Evolutionary conservation across 352 stramenopile genomes (phyloP), one percentile per base, ranked within the genome.

Genomic region (Phytopythium cucurbitacearum): DNA sequence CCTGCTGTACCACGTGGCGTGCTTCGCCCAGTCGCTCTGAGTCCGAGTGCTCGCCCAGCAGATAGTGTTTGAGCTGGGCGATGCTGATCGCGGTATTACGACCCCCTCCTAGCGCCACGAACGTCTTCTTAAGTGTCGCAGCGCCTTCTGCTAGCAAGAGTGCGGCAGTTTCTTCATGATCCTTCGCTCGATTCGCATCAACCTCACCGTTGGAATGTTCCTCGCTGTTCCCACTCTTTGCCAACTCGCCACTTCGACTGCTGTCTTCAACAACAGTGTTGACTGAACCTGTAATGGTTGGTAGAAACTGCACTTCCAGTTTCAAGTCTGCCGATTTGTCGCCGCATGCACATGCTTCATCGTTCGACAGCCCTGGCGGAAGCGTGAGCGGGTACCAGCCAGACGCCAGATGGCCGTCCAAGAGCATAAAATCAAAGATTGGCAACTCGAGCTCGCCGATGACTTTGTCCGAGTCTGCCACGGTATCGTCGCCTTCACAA

Each of bases 351-450:
- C 40, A 44, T 12, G 13, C 1, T 32, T 16, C 28, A 34, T 40
- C 10, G 45, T 6, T 5, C 1, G 10, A 13, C 11, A 37, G 11
- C 5, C 32, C 13, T 9, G 40, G 28, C 0, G 33, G 21, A n/a
- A 11, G n/a, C 7, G 28, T 7, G 4, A 64, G 33, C 5, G 21
- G 46, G 38, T 84, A 78, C 69, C 69, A 79, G 9, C 53, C 59
- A 0, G 54, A 59, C 7, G 44, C 44, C 39, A 84, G 43, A 16
- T 80, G 73, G 7, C 73, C 73, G 35, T 76, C 68, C 28, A 69
- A 53, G 5, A 84, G 40, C 6, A 84, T 57, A 37, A 74, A 80
- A 43, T 79, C 69, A 37, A 84, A 80, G 9, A 84, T 51, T 6
- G 69, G 73, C 21, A 80, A 47, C 16, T 78, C 67, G 33, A 79